Evolutionary conservation across 768 basidiomycete genomes (phyloP), one percentile per base, ranked within the genome.

Genomic region (Termitomyces sp.): DNA sequence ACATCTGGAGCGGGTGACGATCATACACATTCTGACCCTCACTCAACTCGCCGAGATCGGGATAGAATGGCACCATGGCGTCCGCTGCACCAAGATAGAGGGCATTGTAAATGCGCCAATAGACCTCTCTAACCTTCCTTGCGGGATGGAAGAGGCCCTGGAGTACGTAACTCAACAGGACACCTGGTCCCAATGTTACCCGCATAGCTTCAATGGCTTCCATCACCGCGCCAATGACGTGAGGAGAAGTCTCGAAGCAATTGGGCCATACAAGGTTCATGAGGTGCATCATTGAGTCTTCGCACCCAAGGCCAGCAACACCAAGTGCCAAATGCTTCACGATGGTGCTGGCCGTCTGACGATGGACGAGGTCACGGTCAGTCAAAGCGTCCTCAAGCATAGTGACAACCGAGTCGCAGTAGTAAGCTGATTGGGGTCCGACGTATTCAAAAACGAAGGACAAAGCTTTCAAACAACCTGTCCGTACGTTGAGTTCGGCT

Each of bases 381-480:
- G 97, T 98, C 42, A 98, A 81, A 6, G 97, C 97, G 64, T 99
- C 97, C 73, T 99, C 97, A 35, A 99, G 85, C 85, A 98, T 93
- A 14, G 95, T 96, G 53, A 98, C 92, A 37, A 98, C 95, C 0
- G 95, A 97, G 73, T 98, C 93, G 67, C 89, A 90, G 70, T 98
- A 99, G 75, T 96, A 97, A 16, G 86, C 95, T 51, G 95, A 98
- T 76, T 91, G 97, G 47, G 86, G 92, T 2, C 97, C 97, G 62
- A 98, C 95, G 67, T 99, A 99, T 80, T 98, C 97, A 69, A 98
- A 99, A 53, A 99, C 92, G 80, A 98, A 99, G 1, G 97, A 95
- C 19, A 99, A 80, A 1, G 97, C 96, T 72, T 98, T 99, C 61
- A 99, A 80, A 82, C 97, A 99, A 59, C 97, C 97, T 3, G 96